Evolutionary conservation across 2,329 filamentous ascomycete genomes (phyloP).

Genomic region (Claviceps sp.): DNA sequence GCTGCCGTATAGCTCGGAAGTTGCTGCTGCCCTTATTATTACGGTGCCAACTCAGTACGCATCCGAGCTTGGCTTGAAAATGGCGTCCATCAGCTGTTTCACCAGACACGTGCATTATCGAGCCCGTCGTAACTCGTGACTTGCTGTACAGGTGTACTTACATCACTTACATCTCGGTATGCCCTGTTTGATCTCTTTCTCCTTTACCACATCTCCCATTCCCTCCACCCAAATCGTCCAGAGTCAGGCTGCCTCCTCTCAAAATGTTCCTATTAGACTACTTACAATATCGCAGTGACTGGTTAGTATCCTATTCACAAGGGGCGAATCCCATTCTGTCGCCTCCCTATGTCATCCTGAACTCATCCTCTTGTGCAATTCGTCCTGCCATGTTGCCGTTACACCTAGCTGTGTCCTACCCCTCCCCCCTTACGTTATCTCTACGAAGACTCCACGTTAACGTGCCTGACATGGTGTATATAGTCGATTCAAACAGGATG

Average conservation of each 20-base stretch:
- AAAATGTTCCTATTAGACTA: constrained; percentile 39
- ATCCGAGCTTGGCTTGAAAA: not conserved
- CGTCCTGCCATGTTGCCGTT: not conserved
- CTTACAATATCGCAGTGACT: constrained; percentile 56
- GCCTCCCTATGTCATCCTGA: not conserved
- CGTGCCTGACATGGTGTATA: not conserved
- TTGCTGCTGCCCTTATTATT: not conserved
- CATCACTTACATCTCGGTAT: not conserved
- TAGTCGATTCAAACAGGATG: constrained; percentile 67
- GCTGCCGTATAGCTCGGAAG: not conserved
- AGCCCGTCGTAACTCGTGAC: constrained; percentile 6
- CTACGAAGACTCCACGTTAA: constrained; percentile 14
- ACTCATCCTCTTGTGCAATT: not conserved
- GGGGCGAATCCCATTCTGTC: not conserved
- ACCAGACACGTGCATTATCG: not conserved
- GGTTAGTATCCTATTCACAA: constrained; percentile 30
- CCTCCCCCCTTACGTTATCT: not conserved
- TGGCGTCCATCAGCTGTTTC: constrained; percentile 6
- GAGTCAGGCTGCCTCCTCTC: not conserved
- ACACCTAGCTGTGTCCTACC: not conserved
- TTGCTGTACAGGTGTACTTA: not conserved
- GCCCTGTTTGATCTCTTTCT: not conserved
- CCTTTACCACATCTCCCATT: not conserved
- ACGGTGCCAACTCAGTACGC: not conserved
- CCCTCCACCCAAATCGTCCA: not conserved